Conservation (phyloP, 495 filamentous ascomycete genomes). For the Xylaria venustula region DNA sequence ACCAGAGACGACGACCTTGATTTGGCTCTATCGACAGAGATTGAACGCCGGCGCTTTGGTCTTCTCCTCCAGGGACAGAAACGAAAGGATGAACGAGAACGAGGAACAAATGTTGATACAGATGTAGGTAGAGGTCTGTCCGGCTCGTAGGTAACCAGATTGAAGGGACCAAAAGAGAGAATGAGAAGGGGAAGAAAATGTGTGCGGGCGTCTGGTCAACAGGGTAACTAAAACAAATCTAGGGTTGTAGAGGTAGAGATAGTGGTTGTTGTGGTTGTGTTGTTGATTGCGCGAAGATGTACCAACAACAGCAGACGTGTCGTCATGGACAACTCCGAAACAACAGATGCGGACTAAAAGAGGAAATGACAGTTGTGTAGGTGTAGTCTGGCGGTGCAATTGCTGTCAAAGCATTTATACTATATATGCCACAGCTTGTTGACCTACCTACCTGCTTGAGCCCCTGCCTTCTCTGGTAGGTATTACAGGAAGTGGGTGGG, state of each 20-base stretch:
- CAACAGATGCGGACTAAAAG: neutral
- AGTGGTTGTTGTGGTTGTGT: neutral
- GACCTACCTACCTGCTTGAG: neutral
- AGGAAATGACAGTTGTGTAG: slow-evolving; percentile 1
- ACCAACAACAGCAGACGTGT: neutral
- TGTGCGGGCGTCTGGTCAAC: slow-evolving; percentile 7
- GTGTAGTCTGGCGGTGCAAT: neutral
- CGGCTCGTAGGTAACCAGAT: slow-evolving; percentile 8
- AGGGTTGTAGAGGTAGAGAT: neutral
- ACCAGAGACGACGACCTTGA: neutral
- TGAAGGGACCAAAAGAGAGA: slow-evolving; percentile 14
- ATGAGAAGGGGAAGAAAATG: slow-evolving; percentile 10
- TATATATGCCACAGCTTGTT: no score
- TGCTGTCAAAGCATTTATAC: neutral
- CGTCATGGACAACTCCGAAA: neutral
- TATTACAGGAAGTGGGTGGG: no score
- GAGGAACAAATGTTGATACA: slow-evolving; percentile 16
- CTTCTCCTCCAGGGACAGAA: slow-evolving; percentile 1
- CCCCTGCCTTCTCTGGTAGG: no score
- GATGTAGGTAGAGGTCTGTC: slow-evolving; percentile 18
- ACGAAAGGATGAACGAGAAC: slow-evolving; percentile 2
- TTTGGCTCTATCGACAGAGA: neutral
- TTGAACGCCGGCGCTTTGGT: slow-evolving; percentile 10
- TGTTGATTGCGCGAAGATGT: neutral
- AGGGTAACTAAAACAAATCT: slow-evolving; percentile 8